Evolutionary conservation across 768 basidiomycete genomes (phyloP), one percentile per base, ranked within the genome.

Genomic region (Cyclocybe cylindracea): DNA sequence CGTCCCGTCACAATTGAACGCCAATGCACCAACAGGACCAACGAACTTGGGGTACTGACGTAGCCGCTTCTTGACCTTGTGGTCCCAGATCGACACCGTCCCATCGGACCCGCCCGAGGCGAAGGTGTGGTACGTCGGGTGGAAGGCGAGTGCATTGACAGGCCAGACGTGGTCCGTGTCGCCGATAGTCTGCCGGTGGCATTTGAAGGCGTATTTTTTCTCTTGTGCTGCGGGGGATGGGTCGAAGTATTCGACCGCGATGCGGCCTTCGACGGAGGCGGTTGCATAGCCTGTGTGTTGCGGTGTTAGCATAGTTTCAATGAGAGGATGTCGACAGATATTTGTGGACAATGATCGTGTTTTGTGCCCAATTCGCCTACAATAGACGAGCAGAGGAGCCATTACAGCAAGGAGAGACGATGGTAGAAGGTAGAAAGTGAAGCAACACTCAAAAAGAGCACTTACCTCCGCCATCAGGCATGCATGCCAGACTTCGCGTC

Each of bases 181-280:
- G 35, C 91, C 87, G 54, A 94, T 85, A 4, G 90, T 85, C 65
- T 93, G 89, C 40, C 96, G 81, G 63, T 99, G 96, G 57, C 95
- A 97, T 66, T 97, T 94, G 82, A 98, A 99, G 2, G 97, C 97
- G 67, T 95, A 97, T 72, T 94, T 86, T 69, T 78, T 80, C 19
- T 88, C 86, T 67, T 98, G 96, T 0, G 79, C 77, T 19, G 83
- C 82, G 0, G 86, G 78, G 3, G 82, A 82, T 2, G 91, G 85
- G 57, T 98, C 92, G 59, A 97, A 95, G 68, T 96, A 99, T 68
- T 99, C 97, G 31, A 98, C 94, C 0, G 95, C 94, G 51, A 98
- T 97, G 18, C 97, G 82, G 1, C 97, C 97, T 62, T 99, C 97
- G 10, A 95, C 93, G 0, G 92, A 94, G 0, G 89, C 91, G 0